Conservation (phyloP, 805 yeast genomes). For the Candida awuae region DNA sequence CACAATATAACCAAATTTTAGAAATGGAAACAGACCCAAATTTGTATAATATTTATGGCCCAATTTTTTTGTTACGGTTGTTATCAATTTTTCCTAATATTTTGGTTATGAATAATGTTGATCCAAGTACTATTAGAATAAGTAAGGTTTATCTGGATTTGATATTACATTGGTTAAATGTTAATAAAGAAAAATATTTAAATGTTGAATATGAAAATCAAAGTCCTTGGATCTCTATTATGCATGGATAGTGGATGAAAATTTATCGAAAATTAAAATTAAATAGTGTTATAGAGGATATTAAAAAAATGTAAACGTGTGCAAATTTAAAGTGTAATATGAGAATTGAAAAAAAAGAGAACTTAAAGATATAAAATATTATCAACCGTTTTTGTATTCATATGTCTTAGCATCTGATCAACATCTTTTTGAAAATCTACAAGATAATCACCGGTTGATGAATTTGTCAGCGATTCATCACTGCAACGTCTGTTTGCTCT, state of each 20-base stretch:
- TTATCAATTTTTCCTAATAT: constrained; percentile 75
- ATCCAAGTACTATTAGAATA: constrained; percentile 54
- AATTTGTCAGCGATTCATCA: neutral
- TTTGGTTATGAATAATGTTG: constrained; percentile 75
- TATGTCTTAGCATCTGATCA: constrained; percentile 11
- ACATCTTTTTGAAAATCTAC: constrained; percentile 8
- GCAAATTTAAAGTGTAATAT: too few species aligned
- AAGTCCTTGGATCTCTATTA: constrained; percentile 29
- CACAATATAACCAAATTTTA: constrained; percentile 54
- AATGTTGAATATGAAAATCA: constrained; percentile 41
- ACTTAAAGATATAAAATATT: constrained; percentile 13
- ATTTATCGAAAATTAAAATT: neutral
- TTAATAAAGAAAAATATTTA: constrained; percentile 32
- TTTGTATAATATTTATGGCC: constrained; percentile 54
- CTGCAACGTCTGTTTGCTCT: neutral
- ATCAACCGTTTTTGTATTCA: constrained; percentile 15
- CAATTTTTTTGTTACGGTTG: constrained; percentile 73
- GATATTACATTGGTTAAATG: constrained; percentile 45
- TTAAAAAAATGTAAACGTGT: too few species aligned
- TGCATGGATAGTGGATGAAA: constrained; percentile 3
- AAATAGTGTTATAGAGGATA: too few species aligned
- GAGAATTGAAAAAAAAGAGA: neutral
- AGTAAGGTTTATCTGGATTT: constrained; percentile 48
- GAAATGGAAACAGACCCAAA: constrained; percentile 18
- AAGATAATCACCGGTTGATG: constrained; percentile 5